Evolutionary conservation across 2,329 filamentous ascomycete genomes (phyloP), one percentile per base, ranked within the genome.

Genomic region (Stachybotrys elegans): DNA sequence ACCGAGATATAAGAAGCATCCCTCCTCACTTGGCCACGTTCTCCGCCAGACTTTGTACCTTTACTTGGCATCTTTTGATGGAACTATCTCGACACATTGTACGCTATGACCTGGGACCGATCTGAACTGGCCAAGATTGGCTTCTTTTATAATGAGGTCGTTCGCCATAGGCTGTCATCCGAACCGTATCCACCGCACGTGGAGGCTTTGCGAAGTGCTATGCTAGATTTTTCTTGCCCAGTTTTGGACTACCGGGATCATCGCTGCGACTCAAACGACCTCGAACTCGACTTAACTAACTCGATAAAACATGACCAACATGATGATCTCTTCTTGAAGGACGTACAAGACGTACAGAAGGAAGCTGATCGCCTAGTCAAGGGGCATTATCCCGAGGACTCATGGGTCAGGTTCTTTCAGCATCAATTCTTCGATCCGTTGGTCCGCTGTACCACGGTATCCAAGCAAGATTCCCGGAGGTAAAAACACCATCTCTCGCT

Each of bases 61-160:
- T n/a, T n/a, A n/a, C n/a, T n/a, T n/a, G n/a, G n/a, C n/a, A n/a
- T n/a, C n/a, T n/a, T n/a, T n/a, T n/a, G n/a, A n/a, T n/a, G 14
- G 14, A 29, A 29, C 14, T 29, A 29, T 29, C 25, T 29, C 25
- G 8, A 29, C 9, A 14, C 25, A 14, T 14, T 8, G 14, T 29
- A 29, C 25, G 14, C 25, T 14, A 51, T 49, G 47, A n/a, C 29
- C 6, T 51, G 44, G 48, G 16, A 38, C 5, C 42, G 48, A 4
- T 29, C 21, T 3, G 27, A 31, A 6, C 44, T 49, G 3, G 44
- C 39, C 5, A n/a, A 51, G 20, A 38, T 36, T 0, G 22, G 22
- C 7, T 42, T 49, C 4, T 51, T 49, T 13, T 48, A 47, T n/a
- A 32, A 51, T 42, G 47, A 45, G 11, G 6, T 23, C 5, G n/a